Evolutionary conservation across 352 stramenopile species (phyloP).

Genomic region (Plasmopara viticola): DNA sequence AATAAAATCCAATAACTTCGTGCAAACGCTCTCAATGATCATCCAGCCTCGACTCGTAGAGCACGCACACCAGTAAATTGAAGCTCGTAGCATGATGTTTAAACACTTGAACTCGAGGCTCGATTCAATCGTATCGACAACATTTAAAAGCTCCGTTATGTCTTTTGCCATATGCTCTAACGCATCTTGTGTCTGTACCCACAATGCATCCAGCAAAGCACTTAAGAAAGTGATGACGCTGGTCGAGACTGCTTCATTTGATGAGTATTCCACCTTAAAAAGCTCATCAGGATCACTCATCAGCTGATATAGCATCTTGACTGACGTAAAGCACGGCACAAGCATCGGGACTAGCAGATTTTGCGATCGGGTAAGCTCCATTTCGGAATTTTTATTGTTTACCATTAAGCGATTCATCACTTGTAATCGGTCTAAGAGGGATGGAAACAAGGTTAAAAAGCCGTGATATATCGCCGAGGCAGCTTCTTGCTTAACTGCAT

Average conservation of each 20-base stretch:
- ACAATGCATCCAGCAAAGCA: slow-evolving; percentile 55
- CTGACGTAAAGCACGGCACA: slow-evolving; percentile 72
- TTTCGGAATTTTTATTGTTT: slow-evolving; percentile 18
- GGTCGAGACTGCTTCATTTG: slow-evolving; percentile 17
- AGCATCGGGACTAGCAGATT: slow-evolving; percentile 76
- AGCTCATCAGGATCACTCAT: slow-evolving; percentile 44
- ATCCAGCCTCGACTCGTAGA: slow-evolving; percentile 41
- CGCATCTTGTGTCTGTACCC: slow-evolving; percentile 24
- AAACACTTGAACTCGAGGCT: slow-evolving; percentile 74
- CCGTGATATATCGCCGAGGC: slow-evolving; percentile 72
- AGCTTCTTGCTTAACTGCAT: slow-evolving; percentile 75
- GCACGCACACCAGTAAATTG: slow-evolving; percentile 70
- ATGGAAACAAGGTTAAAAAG: slow-evolving; percentile 76
- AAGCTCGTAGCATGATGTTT: slow-evolving; percentile 64
- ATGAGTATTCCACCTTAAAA: slow-evolving; percentile 15
- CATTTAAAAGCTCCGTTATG: slow-evolving; percentile 6
- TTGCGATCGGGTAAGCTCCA: slow-evolving; percentile 33
- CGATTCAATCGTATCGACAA: slow-evolving; percentile 41
- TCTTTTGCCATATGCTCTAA: slow-evolving; percentile 11
- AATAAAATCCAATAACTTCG: slow-evolving; percentile 52
- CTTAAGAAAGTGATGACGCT: slow-evolving; percentile 38
- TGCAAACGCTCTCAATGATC: slow-evolving; percentile 45
- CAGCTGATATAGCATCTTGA: slow-evolving; percentile 80
- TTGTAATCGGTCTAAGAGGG: slow-evolving; percentile 63
- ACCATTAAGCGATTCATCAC: slow-evolving; percentile 78